Base-by-base conservation (phyloP, 257 asterid species). In the Jacaranda copaia region DNA sequence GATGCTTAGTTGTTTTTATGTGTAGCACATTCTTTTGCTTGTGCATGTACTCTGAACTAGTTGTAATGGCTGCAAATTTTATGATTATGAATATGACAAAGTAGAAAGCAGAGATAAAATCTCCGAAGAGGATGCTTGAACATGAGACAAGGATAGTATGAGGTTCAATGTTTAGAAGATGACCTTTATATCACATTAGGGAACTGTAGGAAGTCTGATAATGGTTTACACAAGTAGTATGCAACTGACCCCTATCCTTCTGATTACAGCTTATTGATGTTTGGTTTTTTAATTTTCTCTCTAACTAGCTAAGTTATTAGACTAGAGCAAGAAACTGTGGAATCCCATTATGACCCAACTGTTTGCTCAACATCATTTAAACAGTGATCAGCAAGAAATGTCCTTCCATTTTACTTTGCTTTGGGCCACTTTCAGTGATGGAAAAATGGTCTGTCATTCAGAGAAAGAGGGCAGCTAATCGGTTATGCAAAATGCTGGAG, bases 81-180 rank as follows among this genome's bases (percentile, higher is more conserved):
- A 12, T 35, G 58, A 45, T 42, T 15, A 13, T 72, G 32, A 25
- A 25, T 25, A 0, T 25, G 32, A 25, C 32, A 25, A 25, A 45
- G 40, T 43, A 57, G 76, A 42, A 68, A 15, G 10, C 53, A 45
- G 7, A 38, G 12, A 32, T n/a, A 49, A 52, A 51, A 59, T 39
- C 16, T 32, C 7, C 13, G 32, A 45, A 60, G 38, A 73, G 61
- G 58, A 57, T 16, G 73, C 16, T 70, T 39, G 73, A 57, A 69
- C 12, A 52, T 72, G 73, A 38, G 19, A 45, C 38, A 60, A 56
- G 38, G 70, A 51, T 49, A 15, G 61, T 14, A 10, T 52, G 1
- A 2, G n/a, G 11, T 53, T 53, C 19, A n/a, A 57, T 45, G 53
- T 36, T 58, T 16, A 68, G 70, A 32, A 32, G 39, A 39, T 53